Percentiles rank a stretch among this genome's conserved stretches.
Evolutionary conservation across 176 grass and related monocot genomes (phyloP).

Genomic region (Aegilops sharonensis): DNA sequence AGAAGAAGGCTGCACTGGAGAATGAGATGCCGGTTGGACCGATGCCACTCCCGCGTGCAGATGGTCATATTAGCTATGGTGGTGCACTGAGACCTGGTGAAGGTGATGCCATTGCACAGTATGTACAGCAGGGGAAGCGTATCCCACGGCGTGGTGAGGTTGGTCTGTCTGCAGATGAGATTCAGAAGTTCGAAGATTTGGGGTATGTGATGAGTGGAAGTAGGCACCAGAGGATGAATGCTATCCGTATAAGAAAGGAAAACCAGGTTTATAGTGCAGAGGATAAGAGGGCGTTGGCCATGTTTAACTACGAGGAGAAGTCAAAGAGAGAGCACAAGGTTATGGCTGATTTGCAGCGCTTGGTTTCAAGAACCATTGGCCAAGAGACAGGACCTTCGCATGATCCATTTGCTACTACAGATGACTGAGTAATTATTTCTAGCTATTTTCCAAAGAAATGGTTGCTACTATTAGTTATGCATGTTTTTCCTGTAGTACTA

Average conservation of each 20-base stretch:
- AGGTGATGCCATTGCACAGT: slow-evolving; percentile 98
- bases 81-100: slow-evolving; percentile 94
- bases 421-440: slow-evolving; percentile 53
- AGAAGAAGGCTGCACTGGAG: slow-evolving; percentile 82
- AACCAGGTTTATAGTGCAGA: slow-evolving; percentile 98
- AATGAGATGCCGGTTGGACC: slow-evolving; percentile 79
- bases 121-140: slow-evolving; percentile 97
- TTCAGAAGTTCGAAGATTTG: slow-evolving; percentile 85
- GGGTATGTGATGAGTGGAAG: slow-evolving; percentile 99
- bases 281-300: slow-evolving; percentile 92
- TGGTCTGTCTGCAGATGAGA: slow-evolving; percentile 90
- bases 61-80: slow-evolving; percentile 95
- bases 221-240: slow-evolving; percentile 98
- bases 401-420: slow-evolving; percentile 79
- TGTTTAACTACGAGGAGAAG: slow-evolving; percentile 99
- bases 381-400: slow-evolving; percentile 62
- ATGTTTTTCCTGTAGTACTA: slow-evolving; percentile 22
- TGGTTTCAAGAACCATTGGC: slow-evolving; percentile 93
- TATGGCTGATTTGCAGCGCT: slow-evolving; percentile 95
- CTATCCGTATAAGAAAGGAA: slow-evolving; percentile 97
- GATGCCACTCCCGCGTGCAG: slow-evolving; percentile 69
- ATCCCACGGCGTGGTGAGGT: slow-evolving; percentile 98
- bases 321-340: slow-evolving; percentile 87
- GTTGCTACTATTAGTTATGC: background rate
- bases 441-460: slow-evolving; percentile 19